Percentiles rank a stretch among this genome's conserved stretches.
phyloP scores from a whole-genome alignment of 2,329 filamentous ascomycete genomes.

The Colletotrichum gloeosporioides region DNA sequence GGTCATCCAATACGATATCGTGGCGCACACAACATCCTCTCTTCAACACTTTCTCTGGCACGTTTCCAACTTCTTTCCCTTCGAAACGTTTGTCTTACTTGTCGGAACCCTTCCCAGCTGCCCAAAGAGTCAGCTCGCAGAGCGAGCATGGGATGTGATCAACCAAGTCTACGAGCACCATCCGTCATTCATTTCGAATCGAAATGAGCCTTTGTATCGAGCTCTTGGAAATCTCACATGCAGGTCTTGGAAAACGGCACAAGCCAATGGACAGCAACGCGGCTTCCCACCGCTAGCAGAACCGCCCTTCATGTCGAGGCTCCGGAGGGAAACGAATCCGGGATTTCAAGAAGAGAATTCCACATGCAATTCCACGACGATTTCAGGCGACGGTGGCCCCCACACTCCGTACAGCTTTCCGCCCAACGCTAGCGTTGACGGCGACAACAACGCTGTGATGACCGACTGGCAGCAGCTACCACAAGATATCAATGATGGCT shows the following conservation, averaged over 20 bases:
- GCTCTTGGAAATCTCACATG: slow-evolving; percentile 52
- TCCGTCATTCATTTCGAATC: not conserved
- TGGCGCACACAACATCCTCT: slow-evolving; percentile 45
- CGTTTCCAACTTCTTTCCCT: slow-evolving; percentile 56
- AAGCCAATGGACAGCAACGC: not conserved
- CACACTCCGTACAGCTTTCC: not conserved
- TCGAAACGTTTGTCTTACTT: slow-evolving; percentile 60
- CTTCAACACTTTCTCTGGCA: slow-evolving; percentile 60
- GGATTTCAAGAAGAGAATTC: rapidly evolving
- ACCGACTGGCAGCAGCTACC: not conserved
- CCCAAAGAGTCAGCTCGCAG: slow-evolving; percentile 51
- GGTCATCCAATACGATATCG: slow-evolving; percentile 51
- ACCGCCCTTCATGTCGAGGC: not conserved
- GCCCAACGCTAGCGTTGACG: not conserved
- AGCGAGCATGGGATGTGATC: slow-evolving; percentile 57
- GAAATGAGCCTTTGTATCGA: slow-evolving; percentile 6
- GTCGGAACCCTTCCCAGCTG: slow-evolving; percentile 56
- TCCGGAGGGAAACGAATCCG: not conserved
- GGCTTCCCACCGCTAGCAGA: not conserved
- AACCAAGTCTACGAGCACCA: slow-evolving; percentile 31
- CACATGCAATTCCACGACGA: not conserved
- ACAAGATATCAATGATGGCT: not conserved
- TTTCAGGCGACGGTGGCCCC: not conserved
- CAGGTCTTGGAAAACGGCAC: slow-evolving; percentile 51
- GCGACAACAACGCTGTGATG: not conserved